A percentile compares a stretch with the other conserved stretches of the same genome.
phyloP scores from a whole-genome alignment of 192 early-diverging fungal species.

The Neocallimastix lanati region DNA sequence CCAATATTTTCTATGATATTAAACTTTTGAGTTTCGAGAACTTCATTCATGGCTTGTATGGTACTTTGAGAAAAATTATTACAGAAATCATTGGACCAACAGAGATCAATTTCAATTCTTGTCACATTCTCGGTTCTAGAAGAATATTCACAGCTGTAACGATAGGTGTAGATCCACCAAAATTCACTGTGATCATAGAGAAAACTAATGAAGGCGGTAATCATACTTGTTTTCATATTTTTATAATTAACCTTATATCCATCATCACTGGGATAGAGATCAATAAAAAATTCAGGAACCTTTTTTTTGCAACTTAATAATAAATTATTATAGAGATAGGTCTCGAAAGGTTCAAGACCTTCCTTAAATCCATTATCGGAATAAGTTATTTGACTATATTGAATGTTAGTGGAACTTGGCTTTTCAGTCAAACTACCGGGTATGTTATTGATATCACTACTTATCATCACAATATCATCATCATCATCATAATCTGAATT shows the following conservation, averaged over 20 bases:
- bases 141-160: background rate
- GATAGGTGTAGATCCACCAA: background rate
- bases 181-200: background rate
- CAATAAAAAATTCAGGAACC: background rate
- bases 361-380: background rate
- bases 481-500: no score
- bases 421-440: background rate
- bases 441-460: no score
- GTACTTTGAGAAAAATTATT: background rate
- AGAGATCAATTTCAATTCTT: background rate
- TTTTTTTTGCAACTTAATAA: background rate
- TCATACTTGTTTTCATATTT: background rate
- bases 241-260: background rate
- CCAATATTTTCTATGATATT: background rate
- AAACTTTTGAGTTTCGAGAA: background rate
- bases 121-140: background rate
- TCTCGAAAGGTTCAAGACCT: background rate
- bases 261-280: background rate
- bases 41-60: background rate
- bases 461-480: no score
- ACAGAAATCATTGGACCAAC: background rate
- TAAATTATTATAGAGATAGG: background rate
- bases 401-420: background rate
- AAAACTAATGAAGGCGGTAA: background rate
- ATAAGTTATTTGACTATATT: background rate